phyloP scores from a whole-genome alignment of 2,329 filamentous ascomycete genomes.

The Talaromyces sp. region DNA sequence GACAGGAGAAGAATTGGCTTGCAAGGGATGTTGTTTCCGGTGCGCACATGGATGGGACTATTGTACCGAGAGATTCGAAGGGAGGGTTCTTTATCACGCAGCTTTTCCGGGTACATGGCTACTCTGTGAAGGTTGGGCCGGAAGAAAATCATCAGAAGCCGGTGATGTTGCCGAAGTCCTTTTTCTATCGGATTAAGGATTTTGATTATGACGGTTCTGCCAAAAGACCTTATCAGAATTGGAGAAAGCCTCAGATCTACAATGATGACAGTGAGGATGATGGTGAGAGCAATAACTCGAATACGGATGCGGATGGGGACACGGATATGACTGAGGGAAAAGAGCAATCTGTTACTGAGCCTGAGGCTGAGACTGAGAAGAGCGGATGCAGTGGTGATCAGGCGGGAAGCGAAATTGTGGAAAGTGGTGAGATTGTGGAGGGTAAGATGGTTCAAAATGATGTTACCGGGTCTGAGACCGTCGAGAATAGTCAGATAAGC shows the following conservation, averaged over 20 bases:
- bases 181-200: background rate
- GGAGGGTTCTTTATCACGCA: constrained; percentile 4
- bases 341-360: too few species aligned
- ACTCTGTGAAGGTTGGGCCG: constrained; percentile 2
- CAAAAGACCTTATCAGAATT: constrained; percentile 4
- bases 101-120: constrained; percentile 11
- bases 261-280: background rate
- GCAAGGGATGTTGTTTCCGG: constrained; percentile 11
- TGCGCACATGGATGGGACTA: constrained; percentile 1
- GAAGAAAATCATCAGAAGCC: background rate
- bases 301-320: background rate
- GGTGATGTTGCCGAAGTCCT: background rate
- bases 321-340: background rate
- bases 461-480: too few species aligned
- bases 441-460: too few species aligned
- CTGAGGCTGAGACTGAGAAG: too few species aligned
- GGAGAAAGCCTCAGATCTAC: background rate
- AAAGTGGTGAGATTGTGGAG: too few species aligned
- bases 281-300: too few species aligned
- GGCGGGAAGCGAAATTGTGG: too few species aligned
- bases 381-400: too few species aligned
- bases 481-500: too few species aligned
- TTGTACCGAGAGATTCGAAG: constrained; percentile 6
- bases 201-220: constrained; percentile 8
- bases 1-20: background rate